Evolutionary conservation across 441 rosid species (phyloP).

Genomic region (Capsella rubella): DNA sequence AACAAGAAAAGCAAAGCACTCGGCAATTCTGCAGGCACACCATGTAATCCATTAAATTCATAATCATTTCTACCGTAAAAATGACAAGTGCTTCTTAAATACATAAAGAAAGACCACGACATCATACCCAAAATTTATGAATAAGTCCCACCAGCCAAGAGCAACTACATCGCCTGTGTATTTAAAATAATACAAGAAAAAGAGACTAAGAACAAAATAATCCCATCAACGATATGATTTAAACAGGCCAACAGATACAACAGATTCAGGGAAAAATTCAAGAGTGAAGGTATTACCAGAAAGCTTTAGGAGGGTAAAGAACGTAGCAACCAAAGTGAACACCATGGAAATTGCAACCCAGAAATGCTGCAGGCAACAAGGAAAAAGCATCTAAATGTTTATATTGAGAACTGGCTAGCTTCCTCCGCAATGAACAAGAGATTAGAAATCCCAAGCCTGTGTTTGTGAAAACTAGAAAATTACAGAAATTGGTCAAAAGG

Average conservation of each 20-base stretch:
- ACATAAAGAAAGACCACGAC: slow-evolving; percentile 36
- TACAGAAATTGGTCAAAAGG: slow-evolving; percentile 19
- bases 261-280: slow-evolving; percentile 1
- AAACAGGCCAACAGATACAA: slow-evolving; percentile 10
- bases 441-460: slow-evolving; percentile 24
- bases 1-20: slow-evolving; percentile 95
- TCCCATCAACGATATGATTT: slow-evolving; percentile 6
- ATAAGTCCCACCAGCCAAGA: slow-evolving; percentile 99
- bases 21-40: slow-evolving; percentile 72
- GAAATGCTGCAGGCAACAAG: slow-evolving; percentile 71
- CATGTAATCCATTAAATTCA: slow-evolving; percentile 32
- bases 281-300: slow-evolving; percentile 60
- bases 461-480: slow-evolving; percentile 18
- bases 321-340: slow-evolving; percentile 89
- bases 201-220: slow-evolving; percentile 21
- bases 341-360: slow-evolving; percentile 99
- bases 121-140: slow-evolving; percentile 86
- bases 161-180: slow-evolving; percentile 74
- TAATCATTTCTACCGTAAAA: slow-evolving; percentile 9
- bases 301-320: slow-evolving; percentile 88
- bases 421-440: slow-evolving; percentile 18
- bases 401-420: slow-evolving; percentile 19
- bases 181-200: slow-evolving; percentile 19
- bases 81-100: neutral
- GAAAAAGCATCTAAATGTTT: slow-evolving; percentile 6